Conservation (phyloP, 495 filamentous ascomycete species). For the Penicillium silybi region DNA sequence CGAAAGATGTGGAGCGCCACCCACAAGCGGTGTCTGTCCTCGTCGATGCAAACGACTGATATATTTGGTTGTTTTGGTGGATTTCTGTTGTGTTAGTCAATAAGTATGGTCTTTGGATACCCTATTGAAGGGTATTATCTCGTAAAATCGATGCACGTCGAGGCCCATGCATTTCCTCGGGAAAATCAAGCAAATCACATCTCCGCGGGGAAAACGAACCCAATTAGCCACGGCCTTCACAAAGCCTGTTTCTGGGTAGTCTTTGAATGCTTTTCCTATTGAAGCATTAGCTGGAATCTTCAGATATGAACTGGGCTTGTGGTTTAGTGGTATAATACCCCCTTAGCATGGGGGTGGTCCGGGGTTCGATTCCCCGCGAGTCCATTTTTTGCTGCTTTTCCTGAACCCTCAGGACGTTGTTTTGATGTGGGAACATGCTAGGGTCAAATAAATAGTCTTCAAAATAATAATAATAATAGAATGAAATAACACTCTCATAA, state of each 20-base stretch:
- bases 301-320: constrained; percentile 23
- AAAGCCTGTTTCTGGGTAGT: no score
- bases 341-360: constrained; percentile 50
- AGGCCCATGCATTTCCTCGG: not conserved
- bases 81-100: not conserved
- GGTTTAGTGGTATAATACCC: constrained; percentile 44
- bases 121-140: not conserved
- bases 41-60: not conserved
- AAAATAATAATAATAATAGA: no score
- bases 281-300: not conserved
- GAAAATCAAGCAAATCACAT: not conserved
- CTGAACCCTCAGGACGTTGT: no score
- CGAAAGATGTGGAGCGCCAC: not conserved
- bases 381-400: constrained; percentile 26
- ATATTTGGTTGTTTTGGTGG: no score
- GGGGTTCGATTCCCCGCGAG: constrained; percentile 55
- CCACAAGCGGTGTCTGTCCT: not conserved
- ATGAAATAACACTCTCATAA: not conserved
- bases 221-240: not conserved
- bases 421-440: not conserved
- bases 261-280: not conserved
- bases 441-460: not conserved
- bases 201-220: not conserved
- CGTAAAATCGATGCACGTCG: not conserved
- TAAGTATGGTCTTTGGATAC: not conserved